Evolutionary conservation across 2,329 filamentous ascomycete genomes (phyloP).

Genomic region (Diplodia sapinea): DNA sequence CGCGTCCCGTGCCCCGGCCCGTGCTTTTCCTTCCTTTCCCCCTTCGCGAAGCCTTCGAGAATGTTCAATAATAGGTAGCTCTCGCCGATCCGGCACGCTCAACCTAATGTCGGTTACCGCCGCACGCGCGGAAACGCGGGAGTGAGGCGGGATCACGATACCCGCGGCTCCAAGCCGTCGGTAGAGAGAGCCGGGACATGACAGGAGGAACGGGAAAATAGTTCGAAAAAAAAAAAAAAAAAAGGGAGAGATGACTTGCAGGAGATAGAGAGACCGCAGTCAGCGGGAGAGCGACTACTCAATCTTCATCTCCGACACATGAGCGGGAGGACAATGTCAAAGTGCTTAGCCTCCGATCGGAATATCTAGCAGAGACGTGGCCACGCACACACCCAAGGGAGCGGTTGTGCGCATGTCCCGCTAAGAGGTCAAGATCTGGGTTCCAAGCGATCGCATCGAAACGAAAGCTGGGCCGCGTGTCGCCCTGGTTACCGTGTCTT

Average conservation of each 20-base stretch:
- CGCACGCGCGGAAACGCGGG: neutral
- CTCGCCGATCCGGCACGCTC: neutral
- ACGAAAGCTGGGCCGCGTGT: neutral
- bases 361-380: neutral
- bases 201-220: neutral
- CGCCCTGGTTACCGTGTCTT: neutral
- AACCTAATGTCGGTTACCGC: conserved; percentile 2
- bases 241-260: neutral
- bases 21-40: conserved; percentile 1
- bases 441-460: neutral
- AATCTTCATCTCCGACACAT: neutral
- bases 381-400: neutral
- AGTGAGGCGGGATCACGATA: neutral
- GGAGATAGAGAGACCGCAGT: neutral
- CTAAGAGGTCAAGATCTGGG: neutral
- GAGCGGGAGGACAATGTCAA: neutral
- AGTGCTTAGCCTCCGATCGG: neutral
- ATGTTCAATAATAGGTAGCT: neutral
- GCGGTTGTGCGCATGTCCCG: neutral
- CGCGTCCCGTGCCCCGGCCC: neutral
- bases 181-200: neutral
- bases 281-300: neutral
- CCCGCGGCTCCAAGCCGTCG: neutral
- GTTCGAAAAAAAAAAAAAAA: neutral
- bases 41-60: conserved; percentile 19